Base-by-base conservation (phyloP, 2,329 filamentous ascomycete genomes). In the Hortaea werneckii region DNA sequence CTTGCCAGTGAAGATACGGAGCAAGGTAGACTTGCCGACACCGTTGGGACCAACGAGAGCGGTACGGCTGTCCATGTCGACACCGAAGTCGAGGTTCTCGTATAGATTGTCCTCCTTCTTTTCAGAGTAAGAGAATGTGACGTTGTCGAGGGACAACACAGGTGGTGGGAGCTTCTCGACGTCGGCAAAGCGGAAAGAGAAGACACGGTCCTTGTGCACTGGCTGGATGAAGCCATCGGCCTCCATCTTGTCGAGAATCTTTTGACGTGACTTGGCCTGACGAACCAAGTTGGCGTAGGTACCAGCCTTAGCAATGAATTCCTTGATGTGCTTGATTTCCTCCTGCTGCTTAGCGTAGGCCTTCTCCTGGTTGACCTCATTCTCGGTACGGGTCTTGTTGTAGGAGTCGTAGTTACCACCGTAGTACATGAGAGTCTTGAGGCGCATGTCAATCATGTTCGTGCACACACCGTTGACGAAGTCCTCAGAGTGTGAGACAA, bases 241-340 rank as follows among this genome's bases (percentile, higher is more conserved):
- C 78, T 96, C 90, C 92, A 98, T 98, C 83, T 98, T 98, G 79
- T 98, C 92, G 57, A 96, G 78, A 69, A 96, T 96, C 87, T 98
- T 98, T 73, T 98, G 92, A 55, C 92, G 83, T 38, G 92, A 96
- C 78, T 98, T 98, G 71, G 94, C 94, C 73, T 98, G 92, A 68
- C 87, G 80, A 65, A 98, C 92, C 76, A 98, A 78, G 76, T 98
- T 98, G 79, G 94, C 92, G 65, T 98, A 98, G 50, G 92, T 98
- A 89, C 94, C 92, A 47, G 92, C 92, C 51, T 90, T 95, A 64
- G 94, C 92, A 67, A 98, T 98, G 78, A 98, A 98, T 74, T 96
- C 95, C 78, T 98, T 96, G 78, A 98, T 98, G 77, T 98, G 94
- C 58, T 82, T 79, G 68, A 98, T 98, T 76, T 98, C 92, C 52